Conservation (phyloP, 2,329 filamentous ascomycete genomes). For the Hymenoscyphus scutula region DNA sequence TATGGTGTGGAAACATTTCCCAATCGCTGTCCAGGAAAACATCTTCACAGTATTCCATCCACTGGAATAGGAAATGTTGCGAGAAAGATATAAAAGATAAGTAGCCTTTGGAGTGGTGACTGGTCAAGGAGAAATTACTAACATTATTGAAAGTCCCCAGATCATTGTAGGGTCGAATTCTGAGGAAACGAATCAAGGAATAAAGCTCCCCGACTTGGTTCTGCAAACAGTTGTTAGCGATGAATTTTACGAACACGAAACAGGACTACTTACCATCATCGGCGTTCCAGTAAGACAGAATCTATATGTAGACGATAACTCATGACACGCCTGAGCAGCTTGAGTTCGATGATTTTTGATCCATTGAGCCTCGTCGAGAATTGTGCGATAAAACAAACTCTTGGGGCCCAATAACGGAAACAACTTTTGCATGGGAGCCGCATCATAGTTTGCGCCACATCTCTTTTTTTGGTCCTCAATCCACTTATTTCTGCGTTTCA, state of each 20-base stretch:
- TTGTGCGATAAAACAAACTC: conserved; percentile 65
- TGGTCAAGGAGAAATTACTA: conserved; percentile 34
- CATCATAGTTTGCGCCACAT: conserved; percentile 37
- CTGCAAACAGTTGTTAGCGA: neutral
- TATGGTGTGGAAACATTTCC: neutral
- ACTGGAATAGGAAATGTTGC: too few species aligned
- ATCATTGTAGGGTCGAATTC: conserved; percentile 71
- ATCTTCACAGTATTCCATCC: too few species aligned
- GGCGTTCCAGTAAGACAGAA: conserved; percentile 80
- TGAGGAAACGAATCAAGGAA: conserved; percentile 73
- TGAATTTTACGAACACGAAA: neutral
- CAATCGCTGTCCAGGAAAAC: too few species aligned
- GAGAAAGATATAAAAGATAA: too few species aligned
- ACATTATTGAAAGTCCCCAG: conserved; percentile 59
- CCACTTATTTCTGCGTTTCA: conserved; percentile 58
- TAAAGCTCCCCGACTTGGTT: conserved; percentile 77
- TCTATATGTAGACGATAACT: conserved; percentile 59
- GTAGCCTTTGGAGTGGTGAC: too few species aligned
- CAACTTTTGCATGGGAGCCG: conserved; percentile 34
- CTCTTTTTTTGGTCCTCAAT: conserved; percentile 29
- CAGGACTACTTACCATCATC: conserved; percentile 64
- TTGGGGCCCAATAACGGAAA: conserved; percentile 54
- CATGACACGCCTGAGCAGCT: conserved; percentile 56
- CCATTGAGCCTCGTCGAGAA: conserved; percentile 77
- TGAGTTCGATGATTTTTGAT: conserved; percentile 74